A percentile compares a stretch with the other conserved stretches of the same genome.
These are phyloP conservation scores for Ehretia macrophylla DNA, from an alignment of 257 asterid species.

Conservation along the genomic window DNA sequence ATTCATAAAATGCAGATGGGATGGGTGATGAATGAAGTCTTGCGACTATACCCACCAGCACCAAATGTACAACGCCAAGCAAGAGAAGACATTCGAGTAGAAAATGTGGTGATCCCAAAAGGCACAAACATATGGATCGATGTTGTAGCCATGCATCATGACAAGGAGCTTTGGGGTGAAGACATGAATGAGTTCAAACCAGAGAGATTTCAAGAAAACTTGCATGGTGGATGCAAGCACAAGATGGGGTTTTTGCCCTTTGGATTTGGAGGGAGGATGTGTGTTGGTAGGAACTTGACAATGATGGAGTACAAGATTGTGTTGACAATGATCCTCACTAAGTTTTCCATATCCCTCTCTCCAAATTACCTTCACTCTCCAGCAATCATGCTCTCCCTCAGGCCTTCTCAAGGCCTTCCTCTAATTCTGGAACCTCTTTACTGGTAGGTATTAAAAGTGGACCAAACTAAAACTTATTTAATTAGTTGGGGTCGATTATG, in stretches of 20 bases:
- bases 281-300: slow-evolving; percentile 66
- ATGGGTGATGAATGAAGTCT: slow-evolving; percentile 83
- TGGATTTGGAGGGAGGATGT: slow-evolving; percentile 94
- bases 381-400: slow-evolving; percentile 66
- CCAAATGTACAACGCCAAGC: slow-evolving; percentile 84
- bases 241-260: slow-evolving; percentile 88
- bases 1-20: slow-evolving; percentile 69
- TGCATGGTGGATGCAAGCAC: slow-evolving; percentile 68
- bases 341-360: slow-evolving; percentile 62
- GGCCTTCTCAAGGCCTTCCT: slow-evolving; percentile 75
- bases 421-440: slow-evolving; percentile 49
- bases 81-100: slow-evolving; percentile 59
- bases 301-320: slow-evolving; percentile 76
- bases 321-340: slow-evolving; percentile 46
- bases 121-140: slow-evolving; percentile 94
- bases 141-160: slow-evolving; percentile 80
- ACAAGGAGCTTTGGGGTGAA: slow-evolving; percentile 60
- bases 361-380: slow-evolving; percentile 66
- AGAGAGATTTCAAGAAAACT: slow-evolving; percentile 49
- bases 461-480: neutral
- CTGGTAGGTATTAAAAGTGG: neutral
- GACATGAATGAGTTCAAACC: slow-evolving; percentile 74
- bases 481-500: too few relatives aligned
- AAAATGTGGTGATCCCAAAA: slow-evolving; percentile 38
- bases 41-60: slow-evolving; percentile 72